Evolutionary conservation across 2,329 filamentous ascomycete species (phyloP).

Genomic region (Stagonosporopsis tanaceti): DNA sequence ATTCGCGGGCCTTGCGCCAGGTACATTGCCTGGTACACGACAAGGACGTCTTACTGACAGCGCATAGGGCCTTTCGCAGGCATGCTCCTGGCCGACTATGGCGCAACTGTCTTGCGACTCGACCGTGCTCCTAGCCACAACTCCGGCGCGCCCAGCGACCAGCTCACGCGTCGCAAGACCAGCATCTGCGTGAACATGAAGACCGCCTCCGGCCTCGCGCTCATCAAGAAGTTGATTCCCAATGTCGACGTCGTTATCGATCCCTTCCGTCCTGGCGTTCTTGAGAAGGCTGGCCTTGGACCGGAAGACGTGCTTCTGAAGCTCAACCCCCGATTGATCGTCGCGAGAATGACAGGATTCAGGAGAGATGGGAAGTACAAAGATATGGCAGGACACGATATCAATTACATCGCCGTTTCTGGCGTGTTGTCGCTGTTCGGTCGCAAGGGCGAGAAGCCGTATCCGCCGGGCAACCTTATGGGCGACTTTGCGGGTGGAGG

Average conservation of each 20-base stretch:
- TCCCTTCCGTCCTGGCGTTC: constrained; percentile 88
- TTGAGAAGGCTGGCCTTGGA: constrained; percentile 82
- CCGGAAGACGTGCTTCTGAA: constrained; percentile 70
- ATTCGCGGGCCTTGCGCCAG: constrained; percentile 69
- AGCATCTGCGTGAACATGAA: constrained; percentile 85
- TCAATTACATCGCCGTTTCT: constrained; percentile 92
- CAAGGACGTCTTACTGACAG: neutral
- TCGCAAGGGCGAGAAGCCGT: constrained; percentile 71
- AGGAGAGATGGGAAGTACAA: constrained; percentile 84
- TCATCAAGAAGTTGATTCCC: constrained; percentile 71
- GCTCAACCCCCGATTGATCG: constrained; percentile 77
- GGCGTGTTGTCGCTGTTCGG: constrained; percentile 83
- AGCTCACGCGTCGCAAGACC: constrained; percentile 80
- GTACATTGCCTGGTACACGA: constrained; percentile 39
- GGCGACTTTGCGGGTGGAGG: constrained; percentile 94
- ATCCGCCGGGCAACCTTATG: constrained; percentile 82
- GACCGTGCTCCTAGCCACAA: constrained; percentile 68
- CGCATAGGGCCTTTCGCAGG: constrained; percentile 81
- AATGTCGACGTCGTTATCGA: constrained; percentile 84
- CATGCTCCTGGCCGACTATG: constrained; percentile 81
- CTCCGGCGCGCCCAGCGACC: constrained; percentile 67
- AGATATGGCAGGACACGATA: constrained; percentile 91
- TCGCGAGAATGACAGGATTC: constrained; percentile 90
- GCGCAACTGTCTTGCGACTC: constrained; percentile 85
- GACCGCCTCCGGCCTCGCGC: constrained; percentile 65